Evolutionary conservation across 2,329 filamentous ascomycete genomes (phyloP), one percentile per base, ranked within the genome.

Genomic region (Boeremia exigua): DNA sequence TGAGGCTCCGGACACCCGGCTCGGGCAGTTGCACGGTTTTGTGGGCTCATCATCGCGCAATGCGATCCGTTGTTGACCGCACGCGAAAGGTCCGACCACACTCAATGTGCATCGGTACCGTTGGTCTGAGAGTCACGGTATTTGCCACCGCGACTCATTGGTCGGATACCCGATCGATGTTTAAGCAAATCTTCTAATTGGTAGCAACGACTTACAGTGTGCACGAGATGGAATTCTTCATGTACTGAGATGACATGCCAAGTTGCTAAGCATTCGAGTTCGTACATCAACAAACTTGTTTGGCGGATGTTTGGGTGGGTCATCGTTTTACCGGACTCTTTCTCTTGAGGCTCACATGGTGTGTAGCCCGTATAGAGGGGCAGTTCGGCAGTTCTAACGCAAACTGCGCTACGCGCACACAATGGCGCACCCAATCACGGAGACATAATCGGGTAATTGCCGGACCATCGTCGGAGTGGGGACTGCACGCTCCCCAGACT

Each of bases 401-500:
- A 33, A 29, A 25, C 2, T 10, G 8, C 12, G n/a, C 9, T 30
- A 39, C 45, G 28, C 19, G 19, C 19, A 23, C 19, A 2, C 19
- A 23, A 23, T 23, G 3, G 19, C 19, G 19, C 19, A 23, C 3
- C 52, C 52, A 55, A 55, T 55, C 46, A 54, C 17, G 28, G 6
- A 25, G 9, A 10, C 5, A 19, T 27, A 19, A 9, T 29, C 46
- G 52, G 46, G 15, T 46, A 55, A 50, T 27, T 19, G 3, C 15
- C 52, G 52, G 52, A 29, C 40, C 29, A 50, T 27, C 27, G 3
- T 15, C 52, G 52, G 52, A 25, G 46, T 23, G 46, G 33, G 29
- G 40, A 46, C 49, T 42, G 52, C 52, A 46, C 39, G 52, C 39
- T 46, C 52, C 52, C 52, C 52, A 50, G 46, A 46, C 29, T 45